Conservation (phyloP, 2,329 filamentous ascomycete genomes). For the Phaeosphaeria sp. region DNA sequence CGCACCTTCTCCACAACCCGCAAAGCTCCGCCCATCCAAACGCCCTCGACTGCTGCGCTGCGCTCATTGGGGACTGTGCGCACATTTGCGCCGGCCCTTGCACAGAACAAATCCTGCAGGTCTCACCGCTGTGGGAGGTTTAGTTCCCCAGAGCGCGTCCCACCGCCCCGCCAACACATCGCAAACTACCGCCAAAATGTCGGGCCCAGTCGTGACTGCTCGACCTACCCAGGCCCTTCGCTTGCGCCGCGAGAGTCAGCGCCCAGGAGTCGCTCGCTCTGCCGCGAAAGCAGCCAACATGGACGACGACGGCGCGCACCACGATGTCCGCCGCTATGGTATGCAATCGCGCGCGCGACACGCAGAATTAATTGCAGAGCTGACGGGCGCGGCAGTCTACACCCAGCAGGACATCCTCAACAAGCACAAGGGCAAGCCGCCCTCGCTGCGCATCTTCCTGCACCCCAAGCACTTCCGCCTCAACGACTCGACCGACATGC, state of each 20-base stretch:
- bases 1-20: constrained; percentile 8
- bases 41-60: constrained; percentile 6
- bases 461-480: constrained; percentile 81
- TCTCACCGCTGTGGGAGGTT: constrained; percentile 12
- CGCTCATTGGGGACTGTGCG: constrained; percentile 12
- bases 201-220: constrained; percentile 39
- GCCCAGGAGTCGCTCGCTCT: constrained; percentile 44
- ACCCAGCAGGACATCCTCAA: constrained; percentile 80
- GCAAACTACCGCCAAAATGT: constrained; percentile 33
- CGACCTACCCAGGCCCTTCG: constrained; percentile 52
- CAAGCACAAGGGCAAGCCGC: constrained; percentile 75
- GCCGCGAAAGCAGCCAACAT: constrained; percentile 34
- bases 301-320: constrained; percentile 38
- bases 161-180: constrained; percentile 19
- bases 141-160: constrained; percentile 20
- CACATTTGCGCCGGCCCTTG: constrained; percentile 21
- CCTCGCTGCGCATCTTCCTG: constrained; percentile 86
- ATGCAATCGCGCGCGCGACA: constrained; percentile 7
- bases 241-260: constrained; percentile 52
- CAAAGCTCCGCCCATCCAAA: background rate
- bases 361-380: constrained; percentile 2
- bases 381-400: constrained; percentile 62
- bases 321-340: constrained; percentile 42
- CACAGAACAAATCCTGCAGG: background rate
- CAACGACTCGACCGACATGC: constrained; percentile 91